Conservation (phyloP, 495 filamentous ascomycete species). For the Xylaria curta region DNA sequence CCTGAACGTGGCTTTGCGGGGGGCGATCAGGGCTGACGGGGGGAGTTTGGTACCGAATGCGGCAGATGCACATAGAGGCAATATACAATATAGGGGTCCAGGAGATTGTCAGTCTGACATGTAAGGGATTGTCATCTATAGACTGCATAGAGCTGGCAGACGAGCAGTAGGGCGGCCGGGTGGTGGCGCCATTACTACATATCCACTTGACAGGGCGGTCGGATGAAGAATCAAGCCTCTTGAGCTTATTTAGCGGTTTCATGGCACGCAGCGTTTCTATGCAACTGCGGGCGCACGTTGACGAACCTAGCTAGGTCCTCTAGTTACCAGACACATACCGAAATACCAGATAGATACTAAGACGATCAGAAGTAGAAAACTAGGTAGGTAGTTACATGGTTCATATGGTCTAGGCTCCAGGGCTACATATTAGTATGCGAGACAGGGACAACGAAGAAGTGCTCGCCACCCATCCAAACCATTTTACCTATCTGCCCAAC, state of each 20-base stretch:
- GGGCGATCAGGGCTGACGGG: conserved; percentile 25
- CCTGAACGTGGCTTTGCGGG: conserved; percentile 31
- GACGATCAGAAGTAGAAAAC: background rate
- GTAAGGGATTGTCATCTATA: background rate
- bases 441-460: conserved; percentile 11
- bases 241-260: conserved; percentile 21
- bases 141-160: conserved; percentile 4
- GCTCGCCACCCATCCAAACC: background rate
- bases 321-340: background rate
- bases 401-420: conserved; percentile 7
- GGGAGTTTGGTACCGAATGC: conserved; percentile 24
- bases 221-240: conserved; percentile 20
- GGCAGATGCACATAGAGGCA: conserved; percentile 10
- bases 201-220: conserved; percentile 3
- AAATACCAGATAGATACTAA: background rate
- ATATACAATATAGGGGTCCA: conserved; percentile 25
- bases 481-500: background rate
- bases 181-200: conserved; percentile 12
- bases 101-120: conserved; percentile 13
- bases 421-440: background rate
- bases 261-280: conserved; percentile 2
- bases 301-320: conserved; percentile 6
- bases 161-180: conserved; percentile 2
- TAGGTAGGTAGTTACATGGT: background rate
- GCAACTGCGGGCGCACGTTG: conserved; percentile 6